Percentiles rank a stretch among this genome's conserved stretches.
These are phyloP conservation scores for Sedum album DNA, from an alignment of 164 flowering plant genomes.

Conservation along the genomic window DNA sequence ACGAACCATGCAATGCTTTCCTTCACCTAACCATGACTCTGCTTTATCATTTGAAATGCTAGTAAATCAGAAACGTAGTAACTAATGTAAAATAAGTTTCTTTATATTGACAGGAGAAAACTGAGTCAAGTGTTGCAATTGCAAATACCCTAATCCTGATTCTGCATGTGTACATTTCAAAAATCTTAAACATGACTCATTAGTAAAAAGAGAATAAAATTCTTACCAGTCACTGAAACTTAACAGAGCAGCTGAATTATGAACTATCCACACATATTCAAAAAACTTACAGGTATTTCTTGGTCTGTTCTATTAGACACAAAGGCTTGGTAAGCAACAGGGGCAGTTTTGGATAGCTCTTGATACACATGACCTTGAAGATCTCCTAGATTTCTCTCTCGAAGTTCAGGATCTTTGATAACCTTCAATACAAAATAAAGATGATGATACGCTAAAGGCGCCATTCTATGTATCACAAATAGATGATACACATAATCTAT, in stretches of 20 bases:
- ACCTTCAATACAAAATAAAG: too few relatives aligned
- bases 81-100: background rate
- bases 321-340: slow-evolving; percentile 59
- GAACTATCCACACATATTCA: background rate
- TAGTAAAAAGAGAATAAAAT: background rate
- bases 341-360: slow-evolving; percentile 37
- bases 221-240: background rate
- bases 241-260: background rate
- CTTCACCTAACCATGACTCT: background rate
- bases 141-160: background rate
- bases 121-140: background rate
- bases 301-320: slow-evolving; percentile 35
- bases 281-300: slow-evolving; percentile 68
- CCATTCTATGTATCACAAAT: background rate
- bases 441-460: too few relatives aligned
- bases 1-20: background rate
- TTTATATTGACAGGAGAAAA: background rate
- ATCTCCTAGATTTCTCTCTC: slow-evolving; percentile 85
- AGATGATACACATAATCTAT: too few relatives aligned
- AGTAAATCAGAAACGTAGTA: background rate
- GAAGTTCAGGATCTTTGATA: slow-evolving; percentile 45
- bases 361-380: slow-evolving; percentile 67
- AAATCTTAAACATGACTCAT: background rate
- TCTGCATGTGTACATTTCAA: too few relatives aligned
- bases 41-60: background rate